Base-by-base conservation (phyloP, 768 basidiomycete species). In the Trametes elegans region DNA sequence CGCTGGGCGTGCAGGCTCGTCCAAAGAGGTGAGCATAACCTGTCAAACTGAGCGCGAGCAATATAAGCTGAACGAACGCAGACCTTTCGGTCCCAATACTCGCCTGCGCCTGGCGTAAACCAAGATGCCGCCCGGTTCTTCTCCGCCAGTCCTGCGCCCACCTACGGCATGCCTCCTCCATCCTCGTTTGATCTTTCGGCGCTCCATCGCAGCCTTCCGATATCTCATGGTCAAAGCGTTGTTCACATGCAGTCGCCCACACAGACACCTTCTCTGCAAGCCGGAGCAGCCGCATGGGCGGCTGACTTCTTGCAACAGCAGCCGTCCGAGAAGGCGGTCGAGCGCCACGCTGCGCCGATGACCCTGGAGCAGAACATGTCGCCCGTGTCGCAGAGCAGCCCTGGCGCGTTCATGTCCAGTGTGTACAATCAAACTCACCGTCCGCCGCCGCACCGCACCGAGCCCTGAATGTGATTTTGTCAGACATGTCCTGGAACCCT, bases 81-180 rank as follows among this genome's bases (percentile, higher is more conserved):
- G 87, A 67, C 68, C 2, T 90, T 90, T 68, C 83, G 85, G 46
- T 78, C 85, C 9, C 80, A 81, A 45, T 71, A 74, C 44, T 48
- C 68, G 24, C 69, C 71, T 34, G 58, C 73, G 31, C 68, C 71
- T 27, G 74, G 73, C 35, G 68, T 79, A 48, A 79, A 80, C 56
- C 79, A 84, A 67, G 89, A 90, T 64, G 88, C 85, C 5, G 76
- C 84, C 14, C 80, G 74, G 36, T 92, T 93, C 74, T 90, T 91
- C 67, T 73, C 77, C 31, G 53, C 63, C 28, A 59, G 59, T 14
- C 55, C 56, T 13, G 57, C 51, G 29, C 68, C 62, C 59, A 69
- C 55, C n/a, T 63, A 55, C 53, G 69, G 52, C 52, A 68, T 74
- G 6, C 41, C 73, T n/a, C 53, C 70, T 1, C 71, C 72, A 21